These are phyloP conservation scores for Aspergillus novofumigatus DNA, from an alignment of 2,329 filamentous ascomycete genomes.

Conservation along the genomic window DNA sequence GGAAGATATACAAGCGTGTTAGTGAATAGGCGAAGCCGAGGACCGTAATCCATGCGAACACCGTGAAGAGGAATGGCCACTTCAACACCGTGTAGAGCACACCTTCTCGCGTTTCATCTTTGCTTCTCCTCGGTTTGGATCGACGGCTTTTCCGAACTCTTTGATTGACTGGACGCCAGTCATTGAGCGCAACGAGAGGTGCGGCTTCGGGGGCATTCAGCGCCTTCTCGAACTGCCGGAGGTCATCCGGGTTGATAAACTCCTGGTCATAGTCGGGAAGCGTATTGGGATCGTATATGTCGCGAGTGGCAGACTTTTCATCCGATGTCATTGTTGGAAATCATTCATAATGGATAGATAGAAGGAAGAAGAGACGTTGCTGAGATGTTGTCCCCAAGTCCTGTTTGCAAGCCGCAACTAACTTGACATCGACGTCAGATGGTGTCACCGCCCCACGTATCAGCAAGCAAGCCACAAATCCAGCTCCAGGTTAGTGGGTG, in stretches of 20 bases:
- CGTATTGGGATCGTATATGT: slow-evolving; percentile 63
- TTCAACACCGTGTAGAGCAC: slow-evolving; percentile 85
- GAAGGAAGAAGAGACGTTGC: neutral
- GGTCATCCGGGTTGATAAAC: slow-evolving; percentile 69
- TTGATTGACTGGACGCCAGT: slow-evolving; percentile 88
- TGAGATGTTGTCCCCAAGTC: neutral
- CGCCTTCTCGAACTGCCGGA: slow-evolving; percentile 74
- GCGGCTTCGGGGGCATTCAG: slow-evolving; percentile 75
- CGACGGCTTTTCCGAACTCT: slow-evolving; percentile 55
- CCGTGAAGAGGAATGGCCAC: slow-evolving; percentile 81
- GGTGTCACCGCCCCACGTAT: slow-evolving; percentile 2
- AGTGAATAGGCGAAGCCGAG: slow-evolving; percentile 71
- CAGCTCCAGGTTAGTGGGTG: neutral
- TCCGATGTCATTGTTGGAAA: slow-evolving; percentile 24
- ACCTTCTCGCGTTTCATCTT: slow-evolving; percentile 91
- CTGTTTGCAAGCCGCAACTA: neutral
- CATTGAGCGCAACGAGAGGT: slow-evolving; percentile 82
- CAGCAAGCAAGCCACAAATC: neutral
- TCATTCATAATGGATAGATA: slow-evolving; percentile 19
- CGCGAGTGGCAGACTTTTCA: slow-evolving; percentile 26
- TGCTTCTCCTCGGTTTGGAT: slow-evolving; percentile 51
- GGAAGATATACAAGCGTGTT: slow-evolving; percentile 82
- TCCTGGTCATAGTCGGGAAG: slow-evolving; percentile 78
- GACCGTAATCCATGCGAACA: slow-evolving; percentile 74
- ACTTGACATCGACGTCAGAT: slow-evolving; percentile 10